A percentile compares a stretch with the other conserved stretches of the same genome.
These are phyloP conservation scores for Umbelopsis vinacea DNA, from an alignment of 192 early-diverging fungal genomes.

Conservation along the genomic window DNA sequence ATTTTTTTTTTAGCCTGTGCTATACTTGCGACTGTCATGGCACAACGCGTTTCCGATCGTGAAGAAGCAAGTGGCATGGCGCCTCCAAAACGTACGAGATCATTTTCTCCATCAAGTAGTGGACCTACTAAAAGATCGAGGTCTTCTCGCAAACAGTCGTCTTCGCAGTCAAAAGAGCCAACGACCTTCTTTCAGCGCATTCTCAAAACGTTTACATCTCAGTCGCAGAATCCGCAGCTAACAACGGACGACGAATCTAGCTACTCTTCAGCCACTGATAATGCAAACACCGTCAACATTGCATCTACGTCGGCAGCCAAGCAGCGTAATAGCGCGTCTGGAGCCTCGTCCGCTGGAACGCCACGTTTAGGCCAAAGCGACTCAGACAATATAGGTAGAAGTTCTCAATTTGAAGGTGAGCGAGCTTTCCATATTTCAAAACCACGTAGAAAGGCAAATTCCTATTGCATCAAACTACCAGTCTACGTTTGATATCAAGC, in stretches of 20 bases:
- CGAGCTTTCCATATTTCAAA: no score
- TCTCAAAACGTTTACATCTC: constrained; percentile 2
- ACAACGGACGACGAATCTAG: neutral
- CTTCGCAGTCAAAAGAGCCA: neutral
- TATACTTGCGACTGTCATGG: neutral
- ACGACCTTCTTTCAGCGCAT: constrained; percentile 1
- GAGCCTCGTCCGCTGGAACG: no score
- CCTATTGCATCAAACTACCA: no score
- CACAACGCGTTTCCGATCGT: neutral
- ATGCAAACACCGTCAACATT: neutral
- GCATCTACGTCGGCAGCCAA: no score
- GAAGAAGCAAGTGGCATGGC: neutral
- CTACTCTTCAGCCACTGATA: neutral
- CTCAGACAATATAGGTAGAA: no score
- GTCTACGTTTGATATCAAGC: no score
- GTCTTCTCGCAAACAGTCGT: neutral
- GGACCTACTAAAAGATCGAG: neutral
- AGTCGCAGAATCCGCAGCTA: neutral
- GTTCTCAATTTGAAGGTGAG: no score
- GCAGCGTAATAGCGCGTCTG: no score
- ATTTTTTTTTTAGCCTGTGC: neutral
- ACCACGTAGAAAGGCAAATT: no score
- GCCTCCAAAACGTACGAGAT: neutral
- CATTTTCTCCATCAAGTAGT: neutral
- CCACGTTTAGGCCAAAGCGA: neutral